Evolutionary conservation across 2,329 filamentous ascomycete genomes (phyloP), one percentile per base, ranked within the genome.

Genomic region (Ciborinia camelliae): DNA sequence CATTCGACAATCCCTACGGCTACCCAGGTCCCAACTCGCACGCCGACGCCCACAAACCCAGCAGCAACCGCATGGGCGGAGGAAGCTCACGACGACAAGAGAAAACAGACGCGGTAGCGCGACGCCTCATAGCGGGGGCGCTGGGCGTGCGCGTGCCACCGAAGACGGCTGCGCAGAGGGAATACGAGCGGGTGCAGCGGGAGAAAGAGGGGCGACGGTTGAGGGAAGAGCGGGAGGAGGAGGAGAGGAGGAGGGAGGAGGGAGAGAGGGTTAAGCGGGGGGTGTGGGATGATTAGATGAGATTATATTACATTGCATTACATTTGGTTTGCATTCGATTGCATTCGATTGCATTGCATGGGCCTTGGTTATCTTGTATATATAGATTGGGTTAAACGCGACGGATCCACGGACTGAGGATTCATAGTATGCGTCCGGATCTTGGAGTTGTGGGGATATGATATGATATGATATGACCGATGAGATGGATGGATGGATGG

Each of bases 31-130:
- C 28, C n/a, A 30, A 26, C 12, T 35, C 57, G n/a, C 30, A 14
- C 9, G 2, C 23, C 18, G 5, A 14, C 15, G 15, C 52, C 4
- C 26, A 26, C 18, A 41, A 30, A 26, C n/a, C n/a, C n/a, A n/a
- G n/a, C n/a, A n/a, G n/a, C n/a, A n/a, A n/a, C n/a, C n/a, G n/a
- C n/a, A n/a, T n/a, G n/a, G n/a, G n/a, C n/a, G n/a, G n/a, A n/a
- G n/a, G n/a, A n/a, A n/a, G n/a, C n/a, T n/a, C n/a, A n/a, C n/a
- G n/a, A n/a, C 30, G 90, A 47, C 94, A 92, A 0, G 93, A 97
- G 78, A 99, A 97, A 81, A 96, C 93, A 68, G 96, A 96, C 67
- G 91, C 92, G 0, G 92, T 96, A 47, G 95, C 95, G 6, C 86
- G 90, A 67, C 83, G 95, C 66, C 83, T 99, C 85, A 98, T 99